Base-by-base conservation (phyloP, 345 rosid genomes). In the Lepidium sativum region DNA sequence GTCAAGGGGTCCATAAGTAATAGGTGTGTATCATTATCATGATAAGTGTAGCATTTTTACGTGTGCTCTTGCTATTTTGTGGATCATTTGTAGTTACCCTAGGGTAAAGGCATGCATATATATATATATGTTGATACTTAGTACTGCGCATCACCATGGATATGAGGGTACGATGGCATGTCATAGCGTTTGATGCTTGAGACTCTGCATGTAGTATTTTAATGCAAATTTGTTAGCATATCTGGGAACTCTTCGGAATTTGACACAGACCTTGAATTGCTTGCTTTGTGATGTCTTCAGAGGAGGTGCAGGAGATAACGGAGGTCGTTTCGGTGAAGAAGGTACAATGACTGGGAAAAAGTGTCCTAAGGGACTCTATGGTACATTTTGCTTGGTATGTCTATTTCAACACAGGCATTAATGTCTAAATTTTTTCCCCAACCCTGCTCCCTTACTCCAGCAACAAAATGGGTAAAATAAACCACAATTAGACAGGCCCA, bases 361-460 rank as follows among this genome's bases (percentile, higher is more conserved):
- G 55, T 94, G 99, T 63, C 99, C 99, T 17, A 80, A 75, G 72
- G 99, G 99, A 31, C 96, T 94, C 65, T 83, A 81, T 78, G 97
- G 99, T 71, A 88, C 88, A 77, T 94, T 87, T 70, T 94, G 99
- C 73, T 54, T 75, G 88, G 99, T 94, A 80, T 48, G 75, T 23
- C 71, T n/a, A 34, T 42, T 25, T 29, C 51, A 6, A n/a, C 57
- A 33, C 17, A 34, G 38, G 54, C 48, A 21, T 47, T 21, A 40
- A 54, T 53, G 69, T 48, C 56, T 21, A 27, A 50, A 27, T 37
- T n/a, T 13, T 51, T 58, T 42, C 12, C 31, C 8, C 70, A 64
- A 5, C 11, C 11, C 27, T 50, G 44, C 34, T 23, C 52, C 61
- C n/a, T 52, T 12, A 17, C 51, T 42, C 45, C 11, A n/a, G n/a